Base-by-base conservation (phyloP, 2,329 filamentous ascomycete genomes). In the Dendrostoma leiphaemia region DNA sequence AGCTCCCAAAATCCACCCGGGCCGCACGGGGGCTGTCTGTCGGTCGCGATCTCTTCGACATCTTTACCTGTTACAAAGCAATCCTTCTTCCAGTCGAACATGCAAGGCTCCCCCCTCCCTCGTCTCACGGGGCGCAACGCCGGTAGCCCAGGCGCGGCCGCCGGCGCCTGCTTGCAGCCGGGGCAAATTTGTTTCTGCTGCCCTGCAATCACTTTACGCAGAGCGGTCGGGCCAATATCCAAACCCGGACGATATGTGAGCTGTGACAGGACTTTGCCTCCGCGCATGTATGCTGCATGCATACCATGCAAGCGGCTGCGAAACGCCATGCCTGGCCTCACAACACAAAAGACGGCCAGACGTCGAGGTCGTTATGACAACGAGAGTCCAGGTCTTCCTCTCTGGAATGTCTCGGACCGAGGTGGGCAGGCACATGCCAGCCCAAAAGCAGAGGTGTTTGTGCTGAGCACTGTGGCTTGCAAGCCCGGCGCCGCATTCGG, bases 351-450 rank as follows among this genome's bases (percentile, higher is more conserved):
- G 26, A 13, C n/a, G 13, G 28, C 37, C 37, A 21, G 6, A 12
- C 21, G 15, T 24, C 35, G 6, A 52, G 29, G 53, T 57, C 51
- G 40, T 51, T 51, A 54, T 57, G 51, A 50, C 50, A 50, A 57
- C 54, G n/a, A 31, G 12, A 13, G n/a, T n/a, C n/a, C n/a, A n/a
- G n/a, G n/a, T n/a, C n/a, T n/a, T 23, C 28, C 38, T 41, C 6
- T n/a, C 13, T 12, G 23, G 38, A 3, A 41, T 41, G 38, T 41
- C 38, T 41, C 29, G 29, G 13, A 46, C 19, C 12, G 23, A 10
- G 43, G 23, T 13, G 29, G 29, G 10, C 43, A 32, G 26, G 17
- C 19, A 12, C 21, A 28, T 24, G 9, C 23, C 12, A 40, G 9
- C 23, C 12, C 21, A 41, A 41, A 41, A n/a, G 6, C 6, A 26